Percentiles rank a stretch among this genome's conserved stretches.
Evolutionary conservation across 768 basidiomycete species (phyloP).

Genomic region (Tricholoma sp.): DNA sequence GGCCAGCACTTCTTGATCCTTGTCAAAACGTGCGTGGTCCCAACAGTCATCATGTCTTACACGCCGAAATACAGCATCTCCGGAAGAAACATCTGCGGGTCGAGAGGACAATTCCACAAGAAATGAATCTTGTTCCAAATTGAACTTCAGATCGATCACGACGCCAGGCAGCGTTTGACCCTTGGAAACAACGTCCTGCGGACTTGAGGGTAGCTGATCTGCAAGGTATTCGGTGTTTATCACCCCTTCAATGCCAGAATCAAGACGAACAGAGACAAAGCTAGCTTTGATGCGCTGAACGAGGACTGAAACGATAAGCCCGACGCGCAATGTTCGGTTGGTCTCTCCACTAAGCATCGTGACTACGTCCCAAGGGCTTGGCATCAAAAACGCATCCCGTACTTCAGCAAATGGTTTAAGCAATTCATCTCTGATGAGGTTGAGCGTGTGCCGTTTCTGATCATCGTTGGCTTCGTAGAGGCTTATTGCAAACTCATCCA

Average conservation of each 20-base stretch:
- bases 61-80: slow-evolving; percentile 59
- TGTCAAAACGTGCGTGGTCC: slow-evolving; percentile 59
- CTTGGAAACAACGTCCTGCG: slow-evolving; percentile 54
- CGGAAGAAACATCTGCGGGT: slow-evolving; percentile 50
- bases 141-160: slow-evolving; percentile 67
- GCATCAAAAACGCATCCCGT: slow-evolving; percentile 58
- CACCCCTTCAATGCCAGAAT: slow-evolving; percentile 87
- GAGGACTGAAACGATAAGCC: slow-evolving; percentile 77
- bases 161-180: slow-evolving; percentile 79
- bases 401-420: slow-evolving; percentile 75
- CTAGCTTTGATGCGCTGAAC: slow-evolving; percentile 51
- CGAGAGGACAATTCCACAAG: slow-evolving; percentile 73
- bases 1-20: slow-evolving; percentile 66
- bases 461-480: slow-evolving; percentile 80
- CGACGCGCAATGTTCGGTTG: slow-evolving; percentile 63
- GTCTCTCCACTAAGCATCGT: slow-evolving; percentile 98
- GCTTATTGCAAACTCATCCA: slow-evolving; percentile 95
- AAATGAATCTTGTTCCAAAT: slow-evolving; percentile 57
- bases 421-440: slow-evolving; percentile 84
- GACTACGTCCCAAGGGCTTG: slow-evolving; percentile 75
- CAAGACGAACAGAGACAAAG: slow-evolving; percentile 68
- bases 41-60: slow-evolving; percentile 57
- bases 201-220: slow-evolving; percentile 36
- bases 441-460: slow-evolving; percentile 84
- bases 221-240: slow-evolving; percentile 59